Evolutionary conservation across 1,139 yeast species (phyloP).

Genomic region (Meyerozyma elateridarum): DNA sequence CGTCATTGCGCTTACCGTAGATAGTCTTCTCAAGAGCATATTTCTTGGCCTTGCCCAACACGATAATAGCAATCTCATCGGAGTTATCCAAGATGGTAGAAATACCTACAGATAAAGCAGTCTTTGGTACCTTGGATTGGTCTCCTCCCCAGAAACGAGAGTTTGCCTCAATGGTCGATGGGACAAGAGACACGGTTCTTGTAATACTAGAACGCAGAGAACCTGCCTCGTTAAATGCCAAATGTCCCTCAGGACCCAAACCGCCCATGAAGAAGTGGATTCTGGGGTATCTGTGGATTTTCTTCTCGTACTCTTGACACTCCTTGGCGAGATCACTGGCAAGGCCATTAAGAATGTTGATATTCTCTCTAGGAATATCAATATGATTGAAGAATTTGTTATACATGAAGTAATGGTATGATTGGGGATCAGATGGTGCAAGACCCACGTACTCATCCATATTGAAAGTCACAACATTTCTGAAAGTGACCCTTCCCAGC

Average conservation of each 20-base stretch:
- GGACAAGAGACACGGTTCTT: constrained; percentile 46
- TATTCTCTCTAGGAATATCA: constrained; percentile 51
- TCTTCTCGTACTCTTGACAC: constrained; percentile 47
- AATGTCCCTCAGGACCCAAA: constrained; percentile 61
- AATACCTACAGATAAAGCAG: constrained; percentile 57
- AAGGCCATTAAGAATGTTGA: constrained; percentile 53
- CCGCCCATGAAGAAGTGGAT: constrained; percentile 60
- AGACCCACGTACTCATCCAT: constrained; percentile 61
- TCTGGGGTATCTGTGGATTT: constrained; percentile 47
- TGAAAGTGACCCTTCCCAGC: constrained; percentile 42
- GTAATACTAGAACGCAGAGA: constrained; percentile 45
- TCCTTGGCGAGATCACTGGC: constrained; percentile 44
- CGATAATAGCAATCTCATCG: constrained; percentile 47
- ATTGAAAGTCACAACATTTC: constrained; percentile 56
- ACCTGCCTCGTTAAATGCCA: constrained; percentile 62
- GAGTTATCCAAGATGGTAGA: constrained; percentile 59
- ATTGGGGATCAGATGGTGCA: constrained; percentile 45
- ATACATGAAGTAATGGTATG: constrained; percentile 60
- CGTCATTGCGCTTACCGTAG: constrained; percentile 29
- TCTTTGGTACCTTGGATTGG: constrained; percentile 45
- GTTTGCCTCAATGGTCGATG: constrained; percentile 53
- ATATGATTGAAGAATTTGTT: constrained; percentile 56
- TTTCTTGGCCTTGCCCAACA: constrained; percentile 41
- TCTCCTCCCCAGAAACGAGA: constrained; percentile 51
- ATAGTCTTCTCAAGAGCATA: constrained; percentile 44